Evolutionary conservation across 345 rosid genomes (phyloP), one percentile per base, ranked within the genome.

Genomic region (Eucalyptus erythrocorys): DNA sequence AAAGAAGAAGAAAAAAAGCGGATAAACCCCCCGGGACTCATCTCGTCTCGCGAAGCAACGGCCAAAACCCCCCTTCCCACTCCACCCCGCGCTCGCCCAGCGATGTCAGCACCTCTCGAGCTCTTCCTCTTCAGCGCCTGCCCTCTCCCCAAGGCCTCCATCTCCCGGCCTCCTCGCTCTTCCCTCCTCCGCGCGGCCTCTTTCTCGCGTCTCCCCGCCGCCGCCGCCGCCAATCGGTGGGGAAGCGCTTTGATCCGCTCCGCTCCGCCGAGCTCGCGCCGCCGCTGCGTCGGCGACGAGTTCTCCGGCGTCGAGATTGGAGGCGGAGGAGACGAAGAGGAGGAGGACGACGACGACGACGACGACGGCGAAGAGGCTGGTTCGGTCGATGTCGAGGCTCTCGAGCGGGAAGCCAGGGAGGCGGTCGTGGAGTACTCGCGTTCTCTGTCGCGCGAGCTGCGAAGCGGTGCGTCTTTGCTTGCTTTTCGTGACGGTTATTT

Each of bases 401-500:
- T 97, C 17, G 97, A 97, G 89, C 90, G 92, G 53, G 98, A 97
- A 92, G 99, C 99, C 2, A 89, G 90, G 59, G 93, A 87, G n/a
- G 97, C 94, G 30, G 99, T 90, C 47, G 90, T 90, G 16, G 97
- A 95, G 66, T 96, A 90, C 85, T 91, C 97, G 32, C 55, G 91
- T 10, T 94, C 94, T n/a, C 89, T 97, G 85, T 96, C 96, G 88
- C 94, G 94, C 85, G 90, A 94, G 84, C 91, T 97, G n/a, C 93
- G 43, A 89, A 90, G 94, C 82, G 97, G 99, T 97, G 49, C 80
- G 27, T 50, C 88, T 42, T 87, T 42, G 59, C 4, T 55, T 51
- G 0, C 57, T 13, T 42, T 71, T 15, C 13, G 26, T 87, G 71
- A 3, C 13, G 85, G 85, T 49, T 64, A 22, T 48, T 34, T 48